Evolutionary conservation across 1,139 yeast species (phyloP), one percentile per base, ranked within the genome.

Genomic region (Protomyces lactucae-debilis): DNA sequence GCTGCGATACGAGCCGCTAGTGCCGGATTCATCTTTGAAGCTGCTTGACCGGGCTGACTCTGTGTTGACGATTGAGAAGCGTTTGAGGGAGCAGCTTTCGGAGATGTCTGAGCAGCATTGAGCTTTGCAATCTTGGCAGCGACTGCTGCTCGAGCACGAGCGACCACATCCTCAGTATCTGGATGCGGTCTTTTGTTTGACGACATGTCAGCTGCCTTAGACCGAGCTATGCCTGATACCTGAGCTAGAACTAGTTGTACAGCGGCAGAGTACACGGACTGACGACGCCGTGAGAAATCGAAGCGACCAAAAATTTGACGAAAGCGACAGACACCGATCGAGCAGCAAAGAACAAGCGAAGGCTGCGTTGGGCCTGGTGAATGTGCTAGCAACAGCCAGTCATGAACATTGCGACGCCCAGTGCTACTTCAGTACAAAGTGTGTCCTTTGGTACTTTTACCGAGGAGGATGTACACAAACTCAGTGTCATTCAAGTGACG

Each of bases 401-500:
- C 52, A 65, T 65, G 67, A 65, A 65, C 23, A 65, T 61, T 25
- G 61, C 67, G n/a, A 57, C 36, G 16, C 67, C 67, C 18, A 36
- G 48, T 28, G 56, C 63, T n/a, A 54, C 98, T 65, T 95, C 90
- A 78, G 88, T 95, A 76, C 81, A 85, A 57, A 86, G 95, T 71
- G 97, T 95, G 71, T 97, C 92, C 77, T 95, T 95, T 77, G 89
- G 95, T 65, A 86, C 92, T 71, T 80, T 92, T 71, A 82, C 90
- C 57, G 82, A 95, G 37, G 85, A 83, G 65, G 99, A 95, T 73
- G 86, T 93, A 73, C 83, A 93, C 72, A 83, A 84, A 71, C 80
- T 92, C 64, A 90, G 97, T 39, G 98, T 96, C 66, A 92, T 91
- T 75, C 98, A 93, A 79, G 86, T 95, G 76, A 88, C 95, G 67